Evolutionary conservation across 1,284 basidiomycete species (phyloP).

Genomic region (Moesziomyces globuligerus): DNA sequence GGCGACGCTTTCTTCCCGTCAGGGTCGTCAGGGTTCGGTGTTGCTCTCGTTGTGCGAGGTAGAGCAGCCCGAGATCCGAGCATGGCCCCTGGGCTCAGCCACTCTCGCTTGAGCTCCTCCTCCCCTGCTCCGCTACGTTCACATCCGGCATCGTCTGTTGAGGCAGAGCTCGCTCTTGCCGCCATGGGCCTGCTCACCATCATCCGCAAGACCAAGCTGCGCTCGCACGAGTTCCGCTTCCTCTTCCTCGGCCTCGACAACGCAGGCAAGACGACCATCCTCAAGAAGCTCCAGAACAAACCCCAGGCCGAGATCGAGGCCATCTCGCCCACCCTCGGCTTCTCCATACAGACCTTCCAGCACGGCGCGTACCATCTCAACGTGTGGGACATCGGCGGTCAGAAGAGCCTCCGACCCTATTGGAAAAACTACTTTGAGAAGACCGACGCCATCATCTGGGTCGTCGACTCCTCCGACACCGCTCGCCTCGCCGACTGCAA

Average conservation of each 20-base stretch:
- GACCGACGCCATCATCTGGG: slow-evolving; percentile 98
- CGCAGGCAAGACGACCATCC: slow-evolving; percentile 96
- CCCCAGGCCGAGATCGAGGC: slow-evolving; percentile 75
- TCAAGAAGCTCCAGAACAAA: slow-evolving; percentile 92
- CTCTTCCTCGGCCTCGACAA: slow-evolving; percentile 99
- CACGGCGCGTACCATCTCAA: slow-evolving; percentile 77
- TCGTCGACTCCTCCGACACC: slow-evolving; percentile 92
- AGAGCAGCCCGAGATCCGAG: background rate
- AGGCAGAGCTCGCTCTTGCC: background rate
- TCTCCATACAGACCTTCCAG: slow-evolving; percentile 96
- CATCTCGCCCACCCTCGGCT: slow-evolving; percentile 88
- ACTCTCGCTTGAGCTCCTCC: too few relatives aligned
- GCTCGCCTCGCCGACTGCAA: slow-evolving; percentile 89
- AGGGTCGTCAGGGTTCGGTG: too few relatives aligned
- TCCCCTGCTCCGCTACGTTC: too few relatives aligned
- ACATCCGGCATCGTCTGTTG: too few relatives aligned
- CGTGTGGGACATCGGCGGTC: slow-evolving; percentile 92
- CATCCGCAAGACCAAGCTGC: slow-evolving; percentile 86
- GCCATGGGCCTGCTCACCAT: slow-evolving; percentile 86
- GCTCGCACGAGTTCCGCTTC: slow-evolving; percentile 83
- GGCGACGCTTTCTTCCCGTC: background rate
- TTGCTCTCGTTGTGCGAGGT: background rate
- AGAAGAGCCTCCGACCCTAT: slow-evolving; percentile 92
- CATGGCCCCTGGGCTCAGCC: too few relatives aligned
- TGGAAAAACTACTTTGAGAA: slow-evolving; percentile 99